Percentiles rank a stretch among this genome's conserved stretches.
Evolutionary conservation across 306 rosid species (phyloP).

Genomic region (Psophocarpus tetragonolobus): DNA sequence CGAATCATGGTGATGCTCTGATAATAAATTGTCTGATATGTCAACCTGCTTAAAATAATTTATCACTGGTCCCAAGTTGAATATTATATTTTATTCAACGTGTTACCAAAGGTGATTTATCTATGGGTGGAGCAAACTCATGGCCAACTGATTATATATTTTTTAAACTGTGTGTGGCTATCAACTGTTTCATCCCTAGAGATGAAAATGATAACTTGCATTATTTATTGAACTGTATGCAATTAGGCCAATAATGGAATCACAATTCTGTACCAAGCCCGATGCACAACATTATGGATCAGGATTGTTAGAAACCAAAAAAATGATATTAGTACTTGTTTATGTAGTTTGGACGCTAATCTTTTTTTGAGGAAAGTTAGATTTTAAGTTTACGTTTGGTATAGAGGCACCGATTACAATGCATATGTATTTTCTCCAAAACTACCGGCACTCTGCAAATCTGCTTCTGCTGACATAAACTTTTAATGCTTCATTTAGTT

Average conservation of each 20-base stretch:
- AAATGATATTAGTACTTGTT: neutral
- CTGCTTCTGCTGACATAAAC: neutral
- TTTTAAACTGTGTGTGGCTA: neutral
- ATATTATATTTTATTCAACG: neutral
- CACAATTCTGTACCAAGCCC: neutral
- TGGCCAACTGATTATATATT: conserved; percentile 18
- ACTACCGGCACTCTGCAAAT: neutral
- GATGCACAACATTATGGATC: neutral
- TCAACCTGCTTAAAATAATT: neutral
- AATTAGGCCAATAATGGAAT: neutral
- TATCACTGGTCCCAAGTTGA: conserved; percentile 15
- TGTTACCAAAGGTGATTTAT: neutral
- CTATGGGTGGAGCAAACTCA: neutral
- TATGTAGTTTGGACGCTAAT: neutral
- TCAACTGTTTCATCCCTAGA: conserved; percentile 11
- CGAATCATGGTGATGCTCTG: conserved; percentile 1
- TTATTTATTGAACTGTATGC: neutral
- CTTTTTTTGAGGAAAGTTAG: conserved; percentile 5
- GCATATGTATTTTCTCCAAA: neutral
- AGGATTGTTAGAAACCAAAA: neutral
- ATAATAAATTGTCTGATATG: neutral
- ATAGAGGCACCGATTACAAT: conserved; percentile 13
- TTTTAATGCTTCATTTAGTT: conserved; percentile 14
- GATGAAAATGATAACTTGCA: neutral
- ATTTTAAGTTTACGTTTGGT: neutral